Evolutionary conservation across 2,329 filamentous ascomycete species (phyloP).

Genomic region (Neoascochyta sp.): DNA sequence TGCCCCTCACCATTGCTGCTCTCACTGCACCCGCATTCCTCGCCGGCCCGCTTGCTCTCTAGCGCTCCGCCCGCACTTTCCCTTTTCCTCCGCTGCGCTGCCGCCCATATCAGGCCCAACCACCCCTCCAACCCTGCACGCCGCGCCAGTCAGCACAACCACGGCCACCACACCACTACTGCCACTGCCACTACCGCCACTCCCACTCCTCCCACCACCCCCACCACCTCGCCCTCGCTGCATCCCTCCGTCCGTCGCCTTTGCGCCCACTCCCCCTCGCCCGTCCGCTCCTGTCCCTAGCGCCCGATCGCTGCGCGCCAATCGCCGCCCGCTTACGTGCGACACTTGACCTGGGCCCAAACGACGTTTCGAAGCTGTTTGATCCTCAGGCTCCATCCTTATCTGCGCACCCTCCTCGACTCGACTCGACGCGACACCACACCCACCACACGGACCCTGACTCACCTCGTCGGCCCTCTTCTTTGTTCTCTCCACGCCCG

Average conservation of each 20-base stretch:
- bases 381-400: constrained; percentile 17
- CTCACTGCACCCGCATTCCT: constrained; percentile 27
- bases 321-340: constrained; percentile 24
- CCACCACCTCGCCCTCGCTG: constrained; percentile 4
- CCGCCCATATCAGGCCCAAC: constrained; percentile 21
- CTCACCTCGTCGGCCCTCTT: constrained; percentile 16
- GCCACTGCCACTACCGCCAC: too few relatives aligned
- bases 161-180: too few relatives aligned
- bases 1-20: constrained; percentile 14
- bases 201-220: too few relatives aligned
- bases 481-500: constrained; percentile 32
- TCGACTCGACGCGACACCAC: constrained; percentile 15
- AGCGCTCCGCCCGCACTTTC: constrained; percentile 21
- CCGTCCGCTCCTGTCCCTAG: constrained; percentile 11
- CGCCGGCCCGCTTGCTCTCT: constrained; percentile 12
- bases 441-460: constrained; percentile 15
- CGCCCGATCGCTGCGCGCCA: constrained; percentile 20
- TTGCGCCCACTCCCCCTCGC: constrained; percentile 10
- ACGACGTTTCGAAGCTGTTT: constrained; percentile 38
- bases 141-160: too few relatives aligned
- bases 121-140: constrained; percentile 6
- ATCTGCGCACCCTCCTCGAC: constrained; percentile 15
- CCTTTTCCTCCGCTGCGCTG: constrained; percentile 10
- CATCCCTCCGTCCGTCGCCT: constrained; percentile 10
- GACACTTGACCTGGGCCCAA: constrained; percentile 18